Percentiles rank a stretch among this genome's conserved stretches.
Conservation (phyloP, 2,329 filamentous ascomycete species). For the Penicillium fuscoglaucum region DNA sequence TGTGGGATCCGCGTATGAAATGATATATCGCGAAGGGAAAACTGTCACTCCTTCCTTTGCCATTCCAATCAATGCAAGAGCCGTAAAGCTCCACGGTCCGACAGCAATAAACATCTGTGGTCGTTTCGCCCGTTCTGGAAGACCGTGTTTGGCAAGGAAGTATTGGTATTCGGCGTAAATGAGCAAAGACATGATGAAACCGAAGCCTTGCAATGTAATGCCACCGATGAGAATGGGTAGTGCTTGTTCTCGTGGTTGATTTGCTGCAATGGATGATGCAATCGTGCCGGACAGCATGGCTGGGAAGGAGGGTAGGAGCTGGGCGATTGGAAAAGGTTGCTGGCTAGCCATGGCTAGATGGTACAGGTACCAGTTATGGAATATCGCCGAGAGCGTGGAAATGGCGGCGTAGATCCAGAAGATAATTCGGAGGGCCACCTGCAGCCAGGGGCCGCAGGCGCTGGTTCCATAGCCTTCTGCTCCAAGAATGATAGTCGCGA, state of each 20-base stretch:
- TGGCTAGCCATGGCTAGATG: background rate
- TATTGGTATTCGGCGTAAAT: constrained; percentile 49
- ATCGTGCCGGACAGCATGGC: constrained; percentile 44
- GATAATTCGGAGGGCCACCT: constrained; percentile 57
- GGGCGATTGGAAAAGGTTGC: background rate
- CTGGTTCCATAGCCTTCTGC: constrained; percentile 64
- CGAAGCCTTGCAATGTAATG: constrained; percentile 48
- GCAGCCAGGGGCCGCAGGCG: constrained; percentile 54
- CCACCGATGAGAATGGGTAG: constrained; percentile 47
- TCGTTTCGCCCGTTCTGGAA: constrained; percentile 45
- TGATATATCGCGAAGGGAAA: constrained; percentile 33
- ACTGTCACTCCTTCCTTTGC: constrained; percentile 42
- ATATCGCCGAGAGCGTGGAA: constrained; percentile 12
- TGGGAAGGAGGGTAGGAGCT: constrained; percentile 6
- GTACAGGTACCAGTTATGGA: constrained; percentile 4
- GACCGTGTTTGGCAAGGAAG: constrained; percentile 42
- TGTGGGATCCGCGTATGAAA: background rate
- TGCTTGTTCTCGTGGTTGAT: constrained; percentile 35
- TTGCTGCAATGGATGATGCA: constrained; percentile 33
- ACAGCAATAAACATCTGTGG: constrained; percentile 57
- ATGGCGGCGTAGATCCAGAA: constrained; percentile 69
- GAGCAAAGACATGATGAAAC: constrained; percentile 47
- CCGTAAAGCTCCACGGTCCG: constrained; percentile 48
- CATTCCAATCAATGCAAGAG: constrained; percentile 50
- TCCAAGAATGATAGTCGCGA: constrained; percentile 65